A percentile compares a stretch with the other conserved stretches of the same genome.
These are phyloP conservation scores for Teratosphaeria gauchensis DNA, from an alignment of 2,329 filamentous ascomycete genomes.

Conservation along the genomic window DNA sequence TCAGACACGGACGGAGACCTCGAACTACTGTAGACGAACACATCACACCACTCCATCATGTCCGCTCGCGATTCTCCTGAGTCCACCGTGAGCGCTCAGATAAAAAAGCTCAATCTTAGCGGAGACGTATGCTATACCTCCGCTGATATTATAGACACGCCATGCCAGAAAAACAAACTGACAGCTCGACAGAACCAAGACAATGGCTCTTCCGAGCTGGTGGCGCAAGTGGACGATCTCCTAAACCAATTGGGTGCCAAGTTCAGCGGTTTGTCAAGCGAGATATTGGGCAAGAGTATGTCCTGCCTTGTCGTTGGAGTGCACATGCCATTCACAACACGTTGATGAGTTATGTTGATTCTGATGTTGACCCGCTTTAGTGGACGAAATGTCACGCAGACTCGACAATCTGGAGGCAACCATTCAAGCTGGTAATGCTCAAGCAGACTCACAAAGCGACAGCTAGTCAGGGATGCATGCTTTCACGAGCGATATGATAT, in stretches of 20 bases:
- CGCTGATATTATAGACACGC: background rate
- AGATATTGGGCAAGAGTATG: slow-evolving; percentile 82
- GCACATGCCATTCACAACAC: background rate
- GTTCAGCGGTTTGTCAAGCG: slow-evolving; percentile 73
- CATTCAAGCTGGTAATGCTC: slow-evolving; percentile 47
- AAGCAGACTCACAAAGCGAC: slow-evolving; percentile 1
- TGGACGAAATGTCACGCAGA: slow-evolving; percentile 88
- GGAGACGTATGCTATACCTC: slow-evolving; percentile 3
- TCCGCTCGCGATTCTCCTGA: slow-evolving; percentile 8
- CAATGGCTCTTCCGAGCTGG: slow-evolving; percentile 54
- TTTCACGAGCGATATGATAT: background rate
- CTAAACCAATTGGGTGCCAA: slow-evolving; percentile 76
- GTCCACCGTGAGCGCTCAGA: slow-evolving; percentile 6
- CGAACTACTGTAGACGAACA: too few species aligned
- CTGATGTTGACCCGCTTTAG: slow-evolving; percentile 35
- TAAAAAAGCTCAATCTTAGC: slow-evolving; percentile 12
- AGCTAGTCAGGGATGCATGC: background rate
- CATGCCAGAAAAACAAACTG: background rate
- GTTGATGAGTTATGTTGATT: too few species aligned
- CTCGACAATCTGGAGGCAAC: slow-evolving; percentile 74
- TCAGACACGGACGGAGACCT: too few species aligned
- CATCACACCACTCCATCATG: slow-evolving; percentile 2
- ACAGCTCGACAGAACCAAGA: slow-evolving; percentile 20
- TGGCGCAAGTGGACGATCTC: slow-evolving; percentile 74
- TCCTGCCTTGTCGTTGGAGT: slow-evolving; percentile 5